Evolutionary conservation across 129 eudicot species (phyloP).

Genomic region (Artemisia annua): DNA sequence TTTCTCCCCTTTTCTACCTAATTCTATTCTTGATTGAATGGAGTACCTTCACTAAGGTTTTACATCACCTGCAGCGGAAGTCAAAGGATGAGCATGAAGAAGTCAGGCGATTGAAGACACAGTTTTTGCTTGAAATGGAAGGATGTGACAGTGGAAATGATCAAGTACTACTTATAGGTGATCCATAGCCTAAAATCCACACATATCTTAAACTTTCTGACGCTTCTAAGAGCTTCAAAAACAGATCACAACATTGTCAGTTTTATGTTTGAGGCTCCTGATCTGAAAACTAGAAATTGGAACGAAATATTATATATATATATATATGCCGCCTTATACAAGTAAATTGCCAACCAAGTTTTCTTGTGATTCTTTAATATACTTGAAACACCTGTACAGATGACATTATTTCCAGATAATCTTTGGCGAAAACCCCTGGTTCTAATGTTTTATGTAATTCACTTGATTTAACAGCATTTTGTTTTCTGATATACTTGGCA

Average conservation of each 20-base stretch:
- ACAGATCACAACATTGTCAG: neutral
- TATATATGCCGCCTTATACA: conserved; percentile 6
- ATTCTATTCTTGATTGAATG: neutral
- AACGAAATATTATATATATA: neutral
- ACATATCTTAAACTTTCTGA: neutral
- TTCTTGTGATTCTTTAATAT: too few relatives aligned
- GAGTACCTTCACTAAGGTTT: neutral
- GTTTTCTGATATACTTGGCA: conserved; percentile 23
- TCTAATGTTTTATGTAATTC: neutral
- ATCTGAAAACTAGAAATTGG: neutral
- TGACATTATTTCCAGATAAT: neutral
- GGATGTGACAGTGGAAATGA: conserved; percentile 88
- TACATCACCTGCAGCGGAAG: conserved; percentile 65
- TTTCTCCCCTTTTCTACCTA: too few relatives aligned
- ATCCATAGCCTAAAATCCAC: conserved; percentile 4
- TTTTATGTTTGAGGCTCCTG: neutral
- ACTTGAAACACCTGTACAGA: too few relatives aligned
- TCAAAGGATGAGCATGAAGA: conserved; percentile 98
- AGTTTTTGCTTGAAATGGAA: conserved; percentile 97
- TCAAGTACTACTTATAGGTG: conserved; percentile 87
- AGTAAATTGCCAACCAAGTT: too few relatives aligned
- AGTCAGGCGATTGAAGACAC: conserved; percentile 88
- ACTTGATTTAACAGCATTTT: neutral
- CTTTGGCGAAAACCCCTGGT: neutral
- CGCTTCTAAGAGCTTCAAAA: neutral